Base-by-base conservation (phyloP, 2,329 filamentous ascomycete genomes). In the Aureobasidium sp. region DNA sequence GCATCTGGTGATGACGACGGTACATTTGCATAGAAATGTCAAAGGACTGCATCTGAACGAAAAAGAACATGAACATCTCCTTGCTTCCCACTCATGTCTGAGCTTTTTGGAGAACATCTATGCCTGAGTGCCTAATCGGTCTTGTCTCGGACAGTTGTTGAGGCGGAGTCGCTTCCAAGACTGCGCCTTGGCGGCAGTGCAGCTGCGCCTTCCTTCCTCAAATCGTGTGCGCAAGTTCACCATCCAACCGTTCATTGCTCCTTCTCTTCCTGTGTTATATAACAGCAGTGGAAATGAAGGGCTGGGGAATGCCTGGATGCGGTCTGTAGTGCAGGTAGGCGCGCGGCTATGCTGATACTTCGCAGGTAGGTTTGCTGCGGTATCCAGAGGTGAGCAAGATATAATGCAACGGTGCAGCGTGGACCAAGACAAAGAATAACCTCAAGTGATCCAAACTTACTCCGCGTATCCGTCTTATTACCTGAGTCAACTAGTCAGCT, bases 381-480 rank as follows among this genome's bases (percentile, higher is more conserved):
- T 20, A 27, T 44, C 4, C 12, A 34, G 34, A 34, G 39, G 52
- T 44, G 39, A 56, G 52, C 52, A 56, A 27, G 26, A 34, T 56
- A 56, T 44, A 56, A 44, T 27, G 27, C 15, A 56, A 56, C 52
- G 37, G 37, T 20, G 9, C 20, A 20, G 37, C 26, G 12, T 41
- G 10, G 4, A 56, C 52, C 52, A 56, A 56, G 52, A 56, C 52
- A 44, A 55, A 13, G 15, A 56, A 34, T 27, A 8, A 56, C n/a
- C 39, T 56, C 52, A 41, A 7, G 10, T 34, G n/a, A 8, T 7
- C 8, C 52, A 43, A 29, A 41, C 51, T 37, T 12, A 29, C 24
- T 56, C 52, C 52, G 52, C 9, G 27, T 56, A 56, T 24, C 52
- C 52, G 52, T 56, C 52, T 44, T 56, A 26, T 56, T 56, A 27